phyloP scores from a whole-genome alignment of 1,139 yeast genomes.

The Scheffersomyces stambukii region DNA sequence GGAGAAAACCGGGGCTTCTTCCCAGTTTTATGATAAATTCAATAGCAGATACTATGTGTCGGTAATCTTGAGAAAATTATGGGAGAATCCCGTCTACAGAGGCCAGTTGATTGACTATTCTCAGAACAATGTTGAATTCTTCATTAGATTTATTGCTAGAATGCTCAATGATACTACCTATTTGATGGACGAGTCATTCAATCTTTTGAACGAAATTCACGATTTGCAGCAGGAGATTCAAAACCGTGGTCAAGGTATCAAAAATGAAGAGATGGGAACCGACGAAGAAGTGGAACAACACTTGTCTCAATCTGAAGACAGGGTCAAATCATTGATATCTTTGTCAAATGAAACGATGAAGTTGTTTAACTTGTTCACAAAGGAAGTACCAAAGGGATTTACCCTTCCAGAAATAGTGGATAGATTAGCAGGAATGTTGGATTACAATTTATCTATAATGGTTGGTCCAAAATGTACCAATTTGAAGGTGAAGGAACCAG shows the following conservation, averaged over 20 bases:
- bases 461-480: constrained; percentile 95
- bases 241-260: constrained; percentile 17
- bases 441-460: constrained; percentile 82
- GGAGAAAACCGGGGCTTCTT: constrained; percentile 92
- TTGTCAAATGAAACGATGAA: constrained; percentile 80
- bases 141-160: constrained; percentile 87
- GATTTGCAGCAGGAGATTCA: constrained; percentile 58
- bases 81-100: constrained; percentile 71
- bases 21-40: constrained; percentile 95
- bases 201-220: constrained; percentile 75
- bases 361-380: constrained; percentile 75
- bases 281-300: constrained; percentile 58
- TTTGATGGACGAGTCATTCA: constrained; percentile 83
- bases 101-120: constrained; percentile 68
- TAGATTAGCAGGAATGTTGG: constrained; percentile 91
- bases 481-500: constrained; percentile 80
- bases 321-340: constrained; percentile 79
- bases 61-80: constrained; percentile 73
- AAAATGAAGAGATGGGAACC: constrained; percentile 47
- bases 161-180: constrained; percentile 93
- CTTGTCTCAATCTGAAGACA: constrained; percentile 62
- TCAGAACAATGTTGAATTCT: constrained; percentile 65
- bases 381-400: constrained; percentile 83
- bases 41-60: constrained; percentile 86
- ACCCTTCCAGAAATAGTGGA: constrained; percentile 88